These are phyloP conservation scores for Vitis amurensis DNA, from an alignment of 164 flowering plant genomes.

Conservation along the genomic window DNA sequence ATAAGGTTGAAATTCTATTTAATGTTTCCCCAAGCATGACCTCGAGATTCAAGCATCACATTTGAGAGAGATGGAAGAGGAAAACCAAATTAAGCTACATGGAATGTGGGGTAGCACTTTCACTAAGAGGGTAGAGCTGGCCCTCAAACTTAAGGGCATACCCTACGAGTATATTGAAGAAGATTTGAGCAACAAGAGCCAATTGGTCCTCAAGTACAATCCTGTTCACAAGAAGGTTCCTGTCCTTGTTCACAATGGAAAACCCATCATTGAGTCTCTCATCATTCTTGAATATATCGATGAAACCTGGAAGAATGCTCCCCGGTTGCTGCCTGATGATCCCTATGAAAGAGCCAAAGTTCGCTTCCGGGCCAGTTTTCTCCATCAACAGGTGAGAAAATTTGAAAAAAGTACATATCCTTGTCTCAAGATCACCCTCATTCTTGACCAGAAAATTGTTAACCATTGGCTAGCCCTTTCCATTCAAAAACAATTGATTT, in stretches of 20 bases:
- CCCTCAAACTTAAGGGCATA: conserved; percentile 33
- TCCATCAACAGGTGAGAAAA: conserved; percentile 14
- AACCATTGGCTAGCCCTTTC: too few species aligned
- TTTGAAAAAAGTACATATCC: not conserved
- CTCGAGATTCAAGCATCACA: too few species aligned
- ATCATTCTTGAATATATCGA: conserved; percentile 42
- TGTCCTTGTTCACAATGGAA: conserved; percentile 31
- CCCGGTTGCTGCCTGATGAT: too few species aligned
- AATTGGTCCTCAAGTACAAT: conserved; percentile 22
- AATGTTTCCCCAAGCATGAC: too few species aligned
- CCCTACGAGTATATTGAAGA: conserved; percentile 34
- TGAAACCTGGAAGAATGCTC: conserved; percentile 29
- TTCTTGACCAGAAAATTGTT: not conserved
- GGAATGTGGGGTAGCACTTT: conserved; percentile 25
- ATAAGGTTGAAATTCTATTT: too few species aligned
- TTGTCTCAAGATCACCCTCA: not conserved
- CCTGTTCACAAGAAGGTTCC: conserved; percentile 46
- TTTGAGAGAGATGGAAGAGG: too few species aligned
- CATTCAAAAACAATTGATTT: too few species aligned
- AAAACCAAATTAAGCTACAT: conserved; percentile 19
- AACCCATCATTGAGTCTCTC: conserved; percentile 31
- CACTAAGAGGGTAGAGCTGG: conserved; percentile 24
- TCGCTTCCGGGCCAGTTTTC: conserved; percentile 32
- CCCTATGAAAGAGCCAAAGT: not conserved
- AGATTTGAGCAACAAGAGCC: conserved; percentile 33